These are phyloP conservation scores for Mycosphaerelloides madeirae DNA, from an alignment of 2,329 filamentous ascomycete species.

Conservation along the genomic window DNA sequence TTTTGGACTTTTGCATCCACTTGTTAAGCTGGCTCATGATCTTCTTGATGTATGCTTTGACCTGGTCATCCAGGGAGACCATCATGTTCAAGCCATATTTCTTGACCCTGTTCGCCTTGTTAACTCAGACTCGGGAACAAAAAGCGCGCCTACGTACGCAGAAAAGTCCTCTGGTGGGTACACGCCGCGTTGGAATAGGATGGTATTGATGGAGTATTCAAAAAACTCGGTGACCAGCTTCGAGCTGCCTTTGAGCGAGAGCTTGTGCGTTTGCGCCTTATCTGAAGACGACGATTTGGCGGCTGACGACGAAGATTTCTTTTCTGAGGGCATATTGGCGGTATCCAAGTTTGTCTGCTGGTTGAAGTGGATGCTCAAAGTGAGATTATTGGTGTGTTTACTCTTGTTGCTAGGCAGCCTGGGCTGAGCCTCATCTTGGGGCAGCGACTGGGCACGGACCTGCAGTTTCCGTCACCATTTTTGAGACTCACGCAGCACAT, in stretches of 20 bases:
- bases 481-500: not conserved
- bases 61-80: constrained; percentile 93
- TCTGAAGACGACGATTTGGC: constrained; percentile 33
- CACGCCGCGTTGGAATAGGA: constrained; percentile 81
- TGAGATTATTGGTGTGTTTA: too few relatives aligned
- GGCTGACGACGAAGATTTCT: constrained; percentile 5
- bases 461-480: not conserved
- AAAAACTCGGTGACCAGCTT: constrained; percentile 74
- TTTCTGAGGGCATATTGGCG: constrained; percentile 9
- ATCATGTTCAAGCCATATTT: constrained; percentile 99
- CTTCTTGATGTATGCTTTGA: constrained; percentile 98
- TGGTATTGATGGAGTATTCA: constrained; percentile 97
- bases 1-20: constrained; percentile 97
- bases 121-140: constrained; percentile 1
- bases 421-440: too few relatives aligned
- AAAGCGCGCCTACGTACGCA: constrained; percentile 53
- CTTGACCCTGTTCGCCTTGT: constrained; percentile 61
- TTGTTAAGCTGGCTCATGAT: constrained; percentile 97
- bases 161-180: constrained; percentile 96
- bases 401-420: too few relatives aligned
- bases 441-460: too few relatives aligned
- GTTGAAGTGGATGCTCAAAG: too few relatives aligned
- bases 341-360: not conserved
- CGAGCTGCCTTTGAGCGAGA: constrained; percentile 71
- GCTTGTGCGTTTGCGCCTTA: constrained; percentile 90